Evolutionary conservation across 495 filamentous ascomycete genomes (phyloP).

Genomic region (Talaromyces trachyspermus): DNA sequence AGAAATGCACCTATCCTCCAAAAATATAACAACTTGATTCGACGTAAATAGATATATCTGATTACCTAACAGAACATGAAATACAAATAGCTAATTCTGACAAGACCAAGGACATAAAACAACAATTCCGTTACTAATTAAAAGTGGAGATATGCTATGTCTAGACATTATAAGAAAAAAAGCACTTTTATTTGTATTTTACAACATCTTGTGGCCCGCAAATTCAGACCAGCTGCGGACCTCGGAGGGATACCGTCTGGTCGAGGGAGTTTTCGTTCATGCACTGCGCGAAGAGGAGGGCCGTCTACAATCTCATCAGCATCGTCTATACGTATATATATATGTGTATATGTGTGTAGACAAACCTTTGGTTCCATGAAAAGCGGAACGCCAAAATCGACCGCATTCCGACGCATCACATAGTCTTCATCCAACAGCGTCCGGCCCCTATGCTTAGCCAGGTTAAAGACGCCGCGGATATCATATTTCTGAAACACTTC

Average conservation of each 20-base stretch:
- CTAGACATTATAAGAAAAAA: conserved; percentile 7
- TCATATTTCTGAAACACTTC: conserved; percentile 97
- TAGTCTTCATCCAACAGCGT: conserved; percentile 89
- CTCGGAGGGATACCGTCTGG: conserved; percentile 72
- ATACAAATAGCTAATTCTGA: no score
- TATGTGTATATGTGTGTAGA: background rate
- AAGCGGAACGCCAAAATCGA: conserved; percentile 94
- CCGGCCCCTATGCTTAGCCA: conserved; percentile 76
- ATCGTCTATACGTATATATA: conserved; percentile 2
- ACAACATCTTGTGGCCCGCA: conserved; percentile 84
- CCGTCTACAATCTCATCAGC: conserved; percentile 58
- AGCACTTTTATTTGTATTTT: conserved; percentile 26
- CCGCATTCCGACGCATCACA: conserved; percentile 95
- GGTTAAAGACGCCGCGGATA: conserved; percentile 92
- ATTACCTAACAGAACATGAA: no score
- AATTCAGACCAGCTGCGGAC: conserved; percentile 93
- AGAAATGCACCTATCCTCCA: no score
- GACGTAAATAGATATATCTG: no score
- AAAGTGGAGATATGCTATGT: no score
- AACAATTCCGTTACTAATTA: no score
- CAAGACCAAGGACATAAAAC: no score
- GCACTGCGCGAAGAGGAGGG: conserved; percentile 88
- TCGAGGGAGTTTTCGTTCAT: conserved; percentile 91
- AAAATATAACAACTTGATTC: no score
- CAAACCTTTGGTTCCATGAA: conserved; percentile 98